Base-by-base conservation (phyloP, 2,329 filamentous ascomycete genomes). In the Aspergillus novofumigatus region DNA sequence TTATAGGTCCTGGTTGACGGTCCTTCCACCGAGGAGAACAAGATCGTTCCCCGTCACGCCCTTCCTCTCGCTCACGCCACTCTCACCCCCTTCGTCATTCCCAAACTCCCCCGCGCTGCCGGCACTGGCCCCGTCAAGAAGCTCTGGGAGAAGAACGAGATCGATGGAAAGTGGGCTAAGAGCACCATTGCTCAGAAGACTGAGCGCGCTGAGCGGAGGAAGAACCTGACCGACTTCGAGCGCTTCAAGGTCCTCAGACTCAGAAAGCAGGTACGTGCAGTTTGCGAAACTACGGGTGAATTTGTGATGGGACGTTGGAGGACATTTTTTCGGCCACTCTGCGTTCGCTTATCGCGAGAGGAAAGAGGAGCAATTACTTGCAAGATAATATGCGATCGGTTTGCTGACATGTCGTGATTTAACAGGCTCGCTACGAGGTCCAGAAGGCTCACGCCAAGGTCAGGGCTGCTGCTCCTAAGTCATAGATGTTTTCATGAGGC, bases 211-310 rank as follows among this genome's bases (percentile, higher is more conserved):
- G 85, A 90, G 80, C 89, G 91, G 83, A 90, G 94, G 85, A 89
- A 89, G 83, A 86, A 86, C 74, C 85, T 99, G 69, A 95, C 88
- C 81, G 94, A 99, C 86, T 99, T 99, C 78, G 94, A 99, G 85
- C 89, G 94, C 80, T 99, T 97, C 91, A 97, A 99, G 90, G 94
- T 97, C 74, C 85, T 97, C 87, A 89, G 93, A 81, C 85, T 97
- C 82, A 95, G 93, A 89, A 99, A 99, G 88, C 92, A 97, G 89
- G 91, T 92, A 77, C 69, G 84, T 82, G 11, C 44, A 47, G 23
- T 47, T 20, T 23, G 21, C 20, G 20, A 20, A 23, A 25, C 9
- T 47, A 25, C 5, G 20, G 10, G 21, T 17, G 11, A 47, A 47
- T 26, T 26, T 20, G 10, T 25, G 21, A 47, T 47, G 44, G 44